Conservation (phyloP, 768 basidiomycete genomes). For the Hemileccinum impolitum region DNA sequence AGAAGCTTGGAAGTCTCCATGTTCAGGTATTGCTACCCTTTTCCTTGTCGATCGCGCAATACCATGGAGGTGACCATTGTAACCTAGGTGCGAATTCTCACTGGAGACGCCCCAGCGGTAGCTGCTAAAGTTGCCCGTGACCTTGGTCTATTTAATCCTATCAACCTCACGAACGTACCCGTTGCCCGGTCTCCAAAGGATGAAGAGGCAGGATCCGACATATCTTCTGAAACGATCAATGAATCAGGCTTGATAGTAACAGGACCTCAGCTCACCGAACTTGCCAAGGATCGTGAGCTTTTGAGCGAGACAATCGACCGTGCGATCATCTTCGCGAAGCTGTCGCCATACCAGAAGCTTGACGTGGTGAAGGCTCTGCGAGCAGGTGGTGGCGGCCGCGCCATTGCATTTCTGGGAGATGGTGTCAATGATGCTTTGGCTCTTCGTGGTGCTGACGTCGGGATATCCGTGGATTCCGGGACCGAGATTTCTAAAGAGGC, state of each 20-base stretch:
- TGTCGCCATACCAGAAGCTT: constrained; percentile 33
- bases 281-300: constrained; percentile 26
- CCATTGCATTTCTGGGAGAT: constrained; percentile 31
- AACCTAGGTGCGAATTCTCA: constrained; percentile 33
- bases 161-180: constrained; percentile 13
- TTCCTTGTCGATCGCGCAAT: background rate
- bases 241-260: constrained; percentile 29
- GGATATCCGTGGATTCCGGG: constrained; percentile 33
- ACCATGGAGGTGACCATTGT: constrained; percentile 5
- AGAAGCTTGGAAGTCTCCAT: constrained; percentile 24
- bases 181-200: constrained; percentile 18
- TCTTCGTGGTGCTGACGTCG: constrained; percentile 31
- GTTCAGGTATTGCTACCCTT: constrained; percentile 24
- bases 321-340: constrained; percentile 29
- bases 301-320: constrained; percentile 29
- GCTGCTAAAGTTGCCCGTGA: constrained; percentile 38
- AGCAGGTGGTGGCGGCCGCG: constrained; percentile 23
- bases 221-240: constrained; percentile 3
- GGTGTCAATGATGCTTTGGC: constrained; percentile 32
- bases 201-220: constrained; percentile 21
- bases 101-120: constrained; percentile 33
- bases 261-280: constrained; percentile 26
- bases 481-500: constrained; percentile 38
- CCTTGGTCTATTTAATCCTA: constrained; percentile 28
- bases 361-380: constrained; percentile 32